Percentiles rank a stretch among this genome's conserved stretches.
Evolutionary conservation across 192 early-diverging fungal genomes (phyloP).

Genomic region (Gigaspora rosea): DNA sequence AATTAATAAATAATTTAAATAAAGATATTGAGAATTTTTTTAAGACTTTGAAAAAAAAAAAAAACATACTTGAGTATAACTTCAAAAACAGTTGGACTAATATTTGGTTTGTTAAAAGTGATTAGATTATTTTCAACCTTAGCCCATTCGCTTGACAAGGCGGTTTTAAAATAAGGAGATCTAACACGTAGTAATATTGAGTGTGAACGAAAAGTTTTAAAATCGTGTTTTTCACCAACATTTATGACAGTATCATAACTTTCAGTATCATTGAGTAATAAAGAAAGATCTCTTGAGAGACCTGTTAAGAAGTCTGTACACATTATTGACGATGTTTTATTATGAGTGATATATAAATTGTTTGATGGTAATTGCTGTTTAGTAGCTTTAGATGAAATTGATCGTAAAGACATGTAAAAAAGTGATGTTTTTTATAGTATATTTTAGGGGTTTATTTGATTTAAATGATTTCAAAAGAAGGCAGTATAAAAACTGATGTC

Average conservation of each 20-base stretch:
- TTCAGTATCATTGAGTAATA: constrained; percentile 5
- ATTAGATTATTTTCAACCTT: constrained; percentile 8
- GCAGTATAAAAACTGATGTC: too few relatives aligned
- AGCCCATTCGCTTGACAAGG: constrained; percentile 25
- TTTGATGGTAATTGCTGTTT: too few relatives aligned
- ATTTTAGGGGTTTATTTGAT: too few relatives aligned
- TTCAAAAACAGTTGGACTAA: constrained; percentile 18
- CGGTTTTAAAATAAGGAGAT: constrained; percentile 12
- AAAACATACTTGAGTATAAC: constrained; percentile 19
- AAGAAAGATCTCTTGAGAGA: constrained; percentile 7
- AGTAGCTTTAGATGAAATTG: too few relatives aligned
- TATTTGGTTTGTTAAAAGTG: constrained; percentile 31
- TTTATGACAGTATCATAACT: constrained; percentile 18
- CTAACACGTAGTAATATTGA: constrained; percentile 20
- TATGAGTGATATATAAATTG: not conserved
- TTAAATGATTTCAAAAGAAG: too few relatives aligned
- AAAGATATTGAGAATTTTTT: not conserved
- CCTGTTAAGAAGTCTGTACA: not conserved
- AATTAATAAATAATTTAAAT: not conserved
- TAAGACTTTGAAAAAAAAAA: not conserved
- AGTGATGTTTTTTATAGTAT: too few relatives aligned
- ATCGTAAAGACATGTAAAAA: too few relatives aligned
- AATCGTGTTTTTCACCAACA: constrained; percentile 10
- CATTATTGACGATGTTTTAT: not conserved
- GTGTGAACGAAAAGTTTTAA: constrained; percentile 21